Evolutionary conservation across 176 grass and related monocot genomes (phyloP).

Genomic region (Oryza punctata): DNA sequence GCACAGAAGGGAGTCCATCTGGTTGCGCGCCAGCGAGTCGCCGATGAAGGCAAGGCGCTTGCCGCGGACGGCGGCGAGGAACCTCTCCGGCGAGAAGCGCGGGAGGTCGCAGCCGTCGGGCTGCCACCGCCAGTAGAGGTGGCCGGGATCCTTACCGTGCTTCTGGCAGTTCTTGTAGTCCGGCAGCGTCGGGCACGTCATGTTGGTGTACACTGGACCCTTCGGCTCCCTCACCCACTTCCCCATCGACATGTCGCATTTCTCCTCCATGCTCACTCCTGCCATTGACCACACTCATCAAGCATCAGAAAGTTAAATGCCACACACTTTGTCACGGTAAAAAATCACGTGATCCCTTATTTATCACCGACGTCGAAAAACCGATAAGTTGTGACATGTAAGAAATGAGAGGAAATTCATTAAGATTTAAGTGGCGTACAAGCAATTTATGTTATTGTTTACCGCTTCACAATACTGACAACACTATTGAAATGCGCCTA

Average conservation of each 20-base stretch:
- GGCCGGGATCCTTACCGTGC: constrained; percentile 59
- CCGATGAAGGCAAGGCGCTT: constrained; percentile 72
- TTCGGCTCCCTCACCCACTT: constrained; percentile 66
- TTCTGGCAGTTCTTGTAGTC: constrained; percentile 78
- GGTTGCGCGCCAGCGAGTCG: constrained; percentile 77
- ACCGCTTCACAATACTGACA: no score
- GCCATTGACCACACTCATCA: neutral
- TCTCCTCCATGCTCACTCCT: constrained; percentile 5
- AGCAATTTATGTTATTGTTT: no score
- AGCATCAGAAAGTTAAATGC: neutral
- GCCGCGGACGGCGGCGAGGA: constrained; percentile 49
- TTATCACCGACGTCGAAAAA: no score
- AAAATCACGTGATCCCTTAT: no score
- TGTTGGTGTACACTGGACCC: constrained; percentile 52
- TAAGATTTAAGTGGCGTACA: no score
- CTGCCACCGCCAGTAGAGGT: constrained; percentile 73
- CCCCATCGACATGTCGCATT: constrained; percentile 56
- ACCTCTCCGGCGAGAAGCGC: constrained; percentile 51
- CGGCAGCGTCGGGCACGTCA: constrained; percentile 54
- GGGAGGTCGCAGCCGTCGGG: constrained; percentile 58
- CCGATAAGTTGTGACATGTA: no score
- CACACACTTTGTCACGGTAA: no score
- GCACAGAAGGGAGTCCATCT: constrained; percentile 70
- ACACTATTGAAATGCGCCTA: neutral
- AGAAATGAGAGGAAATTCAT: no score